Evolutionary conservation across 768 basidiomycete species (phyloP), one percentile per base, ranked within the genome.

Genomic region (Termitomyces sp.): DNA sequence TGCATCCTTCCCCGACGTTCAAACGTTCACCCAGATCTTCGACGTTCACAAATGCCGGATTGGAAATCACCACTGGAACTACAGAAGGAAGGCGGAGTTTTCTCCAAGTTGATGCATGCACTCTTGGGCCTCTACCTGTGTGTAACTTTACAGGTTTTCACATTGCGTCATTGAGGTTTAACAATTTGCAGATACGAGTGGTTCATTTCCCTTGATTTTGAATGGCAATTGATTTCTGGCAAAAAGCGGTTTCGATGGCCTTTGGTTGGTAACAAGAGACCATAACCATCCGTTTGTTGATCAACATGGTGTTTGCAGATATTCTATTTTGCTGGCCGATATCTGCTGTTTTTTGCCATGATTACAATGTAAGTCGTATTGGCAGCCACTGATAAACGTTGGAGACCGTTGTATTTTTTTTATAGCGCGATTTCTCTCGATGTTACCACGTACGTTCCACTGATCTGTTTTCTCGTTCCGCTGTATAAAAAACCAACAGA

Each of bases 281-380:
- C 5, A 16, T 15, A 44, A 25, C 10, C n/a, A 29, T 16, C 7
- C 3, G 16, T 22, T 1, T 27, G 31, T 18, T 15, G 25, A 32
- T 55, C 20, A 49, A 18, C 44, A 40, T 23, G 43, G 33, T 50
- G 13, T 13, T 2, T n/a, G n/a, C 52, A 87, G 85, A 69, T 78
- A 27, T 86, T 87, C 61, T 88, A 88, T 62, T 88, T 88, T 57
- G 73, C 80, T 23, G 82, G 84, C 56, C 78, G 87, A 44, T 89
- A 88, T 64, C 74, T 76, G 56, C 68, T 88, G 23, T 68, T 89
- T n/a, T 75, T 84, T 56, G 82, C 86, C 3, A 66, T 88, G 66
- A 76, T 86, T 55, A 85, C 84, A 60, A 84, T 89, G 86, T 88
- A 53, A 70, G 84, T 74, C 4, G 3, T 31, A 7, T n/a, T 45